Evolutionary conservation across 2,329 filamentous ascomycete genomes (phyloP).

Genomic region (Cyphellophora attinorum): DNA sequence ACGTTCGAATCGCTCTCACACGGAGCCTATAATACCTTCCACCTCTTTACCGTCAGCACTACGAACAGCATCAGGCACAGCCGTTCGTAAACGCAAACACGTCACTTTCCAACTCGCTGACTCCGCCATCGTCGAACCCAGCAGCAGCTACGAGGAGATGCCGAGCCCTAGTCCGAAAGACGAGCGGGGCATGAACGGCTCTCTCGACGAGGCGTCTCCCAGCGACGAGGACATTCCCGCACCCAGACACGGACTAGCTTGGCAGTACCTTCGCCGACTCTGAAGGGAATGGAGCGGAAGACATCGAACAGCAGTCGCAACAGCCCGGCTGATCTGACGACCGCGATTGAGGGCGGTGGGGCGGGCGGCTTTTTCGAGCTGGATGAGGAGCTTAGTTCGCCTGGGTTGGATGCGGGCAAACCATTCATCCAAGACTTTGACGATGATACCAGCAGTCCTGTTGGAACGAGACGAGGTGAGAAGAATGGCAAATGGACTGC

Average conservation of each 20-base stretch:
- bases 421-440: slow-evolving; percentile 5
- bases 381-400: slow-evolving; percentile 17
- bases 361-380: slow-evolving; percentile 19
- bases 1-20: slow-evolving; percentile 6
- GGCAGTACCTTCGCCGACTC: neutral
- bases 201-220: neutral
- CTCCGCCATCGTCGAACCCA: slow-evolving; percentile 17
- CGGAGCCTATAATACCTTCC: slow-evolving; percentile 10
- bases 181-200: neutral
- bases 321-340: slow-evolving; percentile 5
- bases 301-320: neutral
- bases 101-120: slow-evolving; percentile 19
- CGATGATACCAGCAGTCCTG: neutral
- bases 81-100: slow-evolving; percentile 15
- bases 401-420: slow-evolving; percentile 8
- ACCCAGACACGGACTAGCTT: neutral
- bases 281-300: neutral
- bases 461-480: neutral
- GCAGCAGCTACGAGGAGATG: slow-evolving; percentile 17
- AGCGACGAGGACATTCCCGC: neutral
- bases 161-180: slow-evolving; percentile 10
- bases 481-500: no score
- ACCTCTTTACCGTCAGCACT: slow-evolving; percentile 17
- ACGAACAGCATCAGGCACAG: slow-evolving; percentile 9
- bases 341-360: slow-evolving; percentile 9